phyloP scores from a whole-genome alignment of 345 rosid species.

The Aquilaria yunnanensis region DNA sequence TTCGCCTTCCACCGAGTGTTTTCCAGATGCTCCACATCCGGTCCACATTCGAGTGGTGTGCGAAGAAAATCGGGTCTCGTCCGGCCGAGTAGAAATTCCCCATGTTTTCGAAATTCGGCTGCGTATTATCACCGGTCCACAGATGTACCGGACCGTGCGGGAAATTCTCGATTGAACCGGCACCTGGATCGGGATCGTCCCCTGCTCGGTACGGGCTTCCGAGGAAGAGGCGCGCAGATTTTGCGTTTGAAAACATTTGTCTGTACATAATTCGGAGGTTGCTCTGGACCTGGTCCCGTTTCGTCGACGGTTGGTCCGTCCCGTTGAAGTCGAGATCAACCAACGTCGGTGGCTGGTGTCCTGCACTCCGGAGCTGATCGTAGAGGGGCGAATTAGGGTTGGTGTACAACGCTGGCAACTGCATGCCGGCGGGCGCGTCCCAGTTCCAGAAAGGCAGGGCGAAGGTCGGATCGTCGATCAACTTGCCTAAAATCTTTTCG shows the following conservation, averaged over 20 bases:
- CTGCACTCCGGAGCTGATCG: constrained; percentile 27
- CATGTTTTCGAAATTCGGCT: constrained; percentile 51
- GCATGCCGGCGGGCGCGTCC: constrained; percentile 55
- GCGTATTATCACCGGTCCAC: constrained; percentile 47
- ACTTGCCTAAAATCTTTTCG: constrained; percentile 46
- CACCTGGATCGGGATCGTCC: constrained; percentile 40
- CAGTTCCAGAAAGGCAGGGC: constrained; percentile 63
- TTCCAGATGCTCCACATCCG: constrained; percentile 63
- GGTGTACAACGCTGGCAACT: constrained; percentile 38
- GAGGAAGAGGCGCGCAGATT: constrained; percentile 35
- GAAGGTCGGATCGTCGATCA: constrained; percentile 51
- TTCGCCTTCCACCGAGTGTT: constrained; percentile 40
- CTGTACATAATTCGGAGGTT: constrained; percentile 52
- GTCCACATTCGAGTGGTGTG: constrained; percentile 56
- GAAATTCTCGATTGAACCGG: constrained; percentile 42
- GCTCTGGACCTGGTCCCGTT: constrained; percentile 19
- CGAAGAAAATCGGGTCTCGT: constrained; percentile 52
- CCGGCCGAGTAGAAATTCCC: constrained; percentile 59
- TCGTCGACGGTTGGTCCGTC: constrained; percentile 11
- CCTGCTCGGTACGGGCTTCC: constrained; percentile 53
- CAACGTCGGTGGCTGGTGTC: constrained; percentile 29
- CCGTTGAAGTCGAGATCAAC: constrained; percentile 45
- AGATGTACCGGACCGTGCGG: constrained; percentile 47
- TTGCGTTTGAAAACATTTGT: constrained; percentile 51
- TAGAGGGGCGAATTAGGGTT: constrained; percentile 38